Evolutionary conservation across 2,329 filamentous ascomycete genomes (phyloP).

Genomic region (Ceratocystis albifundus): DNA sequence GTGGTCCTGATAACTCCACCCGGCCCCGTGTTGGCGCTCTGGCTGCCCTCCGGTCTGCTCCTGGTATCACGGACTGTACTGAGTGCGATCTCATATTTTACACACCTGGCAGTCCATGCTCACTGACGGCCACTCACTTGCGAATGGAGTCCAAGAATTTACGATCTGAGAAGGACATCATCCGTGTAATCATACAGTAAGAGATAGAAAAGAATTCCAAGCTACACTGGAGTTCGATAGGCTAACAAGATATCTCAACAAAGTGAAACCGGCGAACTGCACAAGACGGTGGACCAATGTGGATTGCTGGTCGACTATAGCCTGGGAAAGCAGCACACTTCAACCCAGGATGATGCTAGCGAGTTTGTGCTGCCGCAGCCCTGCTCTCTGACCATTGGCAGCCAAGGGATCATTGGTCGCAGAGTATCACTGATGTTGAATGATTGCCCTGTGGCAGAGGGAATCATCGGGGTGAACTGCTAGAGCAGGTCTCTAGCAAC

Average conservation of each 20-base stretch:
- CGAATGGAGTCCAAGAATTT: constrained; percentile 31
- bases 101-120: constrained; percentile 32
- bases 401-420: constrained; percentile 39
- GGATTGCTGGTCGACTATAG: constrained; percentile 26
- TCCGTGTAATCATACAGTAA: constrained; percentile 38
- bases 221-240: not conserved
- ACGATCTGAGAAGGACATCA: constrained; percentile 25
- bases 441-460: constrained; percentile 33
- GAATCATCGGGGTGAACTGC: constrained; percentile 41
- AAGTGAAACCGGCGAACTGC: constrained; percentile 20
- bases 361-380: constrained; percentile 30
- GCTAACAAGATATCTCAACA: not conserved
- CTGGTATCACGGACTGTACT: constrained; percentile 19
- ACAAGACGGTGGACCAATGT: constrained; percentile 35
- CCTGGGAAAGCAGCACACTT: not conserved
- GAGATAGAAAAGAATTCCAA: constrained; percentile 23
- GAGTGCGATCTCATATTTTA: constrained; percentile 37
- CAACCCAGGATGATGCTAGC: not conserved
- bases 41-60: constrained; percentile 33
- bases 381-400: constrained; percentile 36
- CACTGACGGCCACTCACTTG: constrained; percentile 34
- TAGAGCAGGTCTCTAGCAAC: not conserved
- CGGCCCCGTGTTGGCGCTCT: constrained; percentile 38
- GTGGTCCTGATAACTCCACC: constrained; percentile 34
- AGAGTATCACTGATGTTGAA: constrained; percentile 35